Percentiles rank a stretch among this genome's conserved stretches.
phyloP scores from a whole-genome alignment of 345 rosid species.

The Corchorus olitorius region DNA sequence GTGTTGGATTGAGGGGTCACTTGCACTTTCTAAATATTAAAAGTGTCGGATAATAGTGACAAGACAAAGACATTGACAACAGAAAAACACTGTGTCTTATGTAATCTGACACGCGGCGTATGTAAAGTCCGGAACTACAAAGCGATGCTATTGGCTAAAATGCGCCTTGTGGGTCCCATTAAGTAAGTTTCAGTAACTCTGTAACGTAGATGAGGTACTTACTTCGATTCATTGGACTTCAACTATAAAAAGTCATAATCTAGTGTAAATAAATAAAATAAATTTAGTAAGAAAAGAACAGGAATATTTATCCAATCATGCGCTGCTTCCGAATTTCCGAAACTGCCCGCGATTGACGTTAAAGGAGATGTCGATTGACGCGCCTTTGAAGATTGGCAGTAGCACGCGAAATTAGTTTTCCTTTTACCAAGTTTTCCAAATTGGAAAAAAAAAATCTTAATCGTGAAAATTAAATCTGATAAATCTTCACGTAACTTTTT shows the following conservation, averaged over 20 bases:
- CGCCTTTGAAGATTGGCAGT: not conserved
- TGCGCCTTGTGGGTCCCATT: not conserved
- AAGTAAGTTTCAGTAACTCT: too few relatives aligned
- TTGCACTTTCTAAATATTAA: too few relatives aligned
- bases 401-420: not conserved
- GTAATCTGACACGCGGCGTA: conserved; percentile 6
- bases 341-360: not conserved
- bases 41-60: conserved; percentile 11
- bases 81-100: not conserved
- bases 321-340: not conserved
- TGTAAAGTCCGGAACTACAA: too few relatives aligned
- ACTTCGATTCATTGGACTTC: not conserved
- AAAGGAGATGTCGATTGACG: not conserved
- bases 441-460: too few relatives aligned
- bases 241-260: too few relatives aligned
- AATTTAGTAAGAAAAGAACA: not conserved
- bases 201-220: not conserved
- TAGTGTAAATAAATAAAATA: too few relatives aligned
- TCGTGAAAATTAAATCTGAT: not conserved
- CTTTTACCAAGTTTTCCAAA: too few relatives aligned
- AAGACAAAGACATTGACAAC: conserved; percentile 5
- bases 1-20: not conserved
- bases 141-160: not conserved
- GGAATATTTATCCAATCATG: conserved; percentile 1
- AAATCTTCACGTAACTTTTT: too few relatives aligned